These are phyloP conservation scores for Malassezia caprae DNA, from an alignment of 1,284 basidiomycete genomes.

Conservation along the genomic window DNA sequence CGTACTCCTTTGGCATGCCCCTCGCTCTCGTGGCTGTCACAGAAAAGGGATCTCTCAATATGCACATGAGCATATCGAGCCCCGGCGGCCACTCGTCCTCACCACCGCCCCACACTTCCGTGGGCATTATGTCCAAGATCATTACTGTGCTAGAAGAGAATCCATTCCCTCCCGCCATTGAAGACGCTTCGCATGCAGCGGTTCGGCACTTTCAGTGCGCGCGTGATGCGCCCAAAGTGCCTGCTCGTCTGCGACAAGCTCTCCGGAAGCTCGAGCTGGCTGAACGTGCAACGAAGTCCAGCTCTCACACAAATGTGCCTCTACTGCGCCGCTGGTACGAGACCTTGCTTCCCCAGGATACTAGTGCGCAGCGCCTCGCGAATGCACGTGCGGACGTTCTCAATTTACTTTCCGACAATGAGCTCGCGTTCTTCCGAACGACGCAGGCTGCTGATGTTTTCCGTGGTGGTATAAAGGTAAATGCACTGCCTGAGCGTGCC, in stretches of 20 bases:
- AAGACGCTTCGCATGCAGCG: constrained; percentile 47
- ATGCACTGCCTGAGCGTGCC: constrained; percentile 57
- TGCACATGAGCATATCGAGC: constrained; percentile 36
- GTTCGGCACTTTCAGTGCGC: constrained; percentile 53
- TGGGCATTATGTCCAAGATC: constrained; percentile 57
- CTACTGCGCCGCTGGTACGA: constrained; percentile 1
- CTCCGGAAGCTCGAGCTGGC: constrained; percentile 51
- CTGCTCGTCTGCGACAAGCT: constrained; percentile 48
- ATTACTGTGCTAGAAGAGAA: constrained; percentile 56
- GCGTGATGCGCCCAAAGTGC: constrained; percentile 53
- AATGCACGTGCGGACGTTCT: not conserved
- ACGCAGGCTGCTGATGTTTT: constrained; percentile 64
- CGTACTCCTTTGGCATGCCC: constrained; percentile 18
- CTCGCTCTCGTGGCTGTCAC: constrained; percentile 52
- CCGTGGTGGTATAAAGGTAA: constrained; percentile 60
- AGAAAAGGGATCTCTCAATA: constrained; percentile 59
- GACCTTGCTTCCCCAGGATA: not conserved
- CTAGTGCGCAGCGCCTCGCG: not conserved
- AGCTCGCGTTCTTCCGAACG: constrained; percentile 54
- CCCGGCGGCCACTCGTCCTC: constrained; percentile 61
- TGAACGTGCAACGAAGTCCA: constrained; percentile 14
- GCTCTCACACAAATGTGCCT: not conserved
- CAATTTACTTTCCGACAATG: not conserved
- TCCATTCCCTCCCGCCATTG: constrained; percentile 50
- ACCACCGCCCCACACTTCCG: constrained; percentile 55